Evolutionary conservation across 257 asterid species (phyloP), one percentile per base, ranked within the genome.

Genomic region (Plectranthus barbatus): DNA sequence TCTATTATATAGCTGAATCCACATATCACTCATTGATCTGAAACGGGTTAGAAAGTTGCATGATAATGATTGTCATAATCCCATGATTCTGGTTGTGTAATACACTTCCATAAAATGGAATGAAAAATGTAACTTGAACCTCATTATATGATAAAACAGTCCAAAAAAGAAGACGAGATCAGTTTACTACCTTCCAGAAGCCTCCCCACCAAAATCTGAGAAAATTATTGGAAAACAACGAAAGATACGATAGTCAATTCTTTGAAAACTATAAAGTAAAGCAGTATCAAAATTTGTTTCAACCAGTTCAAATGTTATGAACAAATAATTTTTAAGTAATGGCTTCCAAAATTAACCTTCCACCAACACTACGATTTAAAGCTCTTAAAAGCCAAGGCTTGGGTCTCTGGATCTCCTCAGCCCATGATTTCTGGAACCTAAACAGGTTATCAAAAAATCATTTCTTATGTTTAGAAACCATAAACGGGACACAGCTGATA

Each of bases 201-300:
- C 97, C 99, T 76, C 99, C 99, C 84, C 84, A 90, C 99, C 99
- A 93, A 71, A 93, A 90, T 64, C 99, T 93, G 96, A 74, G 65
- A 65, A 26, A 56, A 71, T 52, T 45, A 60, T 41, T 53, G 51
- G 59, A 67, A 65, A 61, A 62, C 26, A 57, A 54, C 74, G 37
- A 52, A 47, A 68, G 46, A 9, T 26, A 57, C n/a, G 67, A 58
- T 39, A 33, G 50, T 67, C 54, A 70, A 62, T 56, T 7, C 31
- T 9, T 21, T 65, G 62, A 58, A 56, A 39, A 66, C 9, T n/a
- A 45, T 2, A 51, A 18, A 4, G 7, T 1, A 41, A 54, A 15
- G 9, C 37, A 47, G 19, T 58, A 34, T 17, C 10, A 45, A 58
- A 56, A 60, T 50, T 31, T 42, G 20, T 39, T 40, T 17, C 10